Base-by-base conservation (phyloP, 73 alveolate genomes). In the Uronychia setigera region DNA sequence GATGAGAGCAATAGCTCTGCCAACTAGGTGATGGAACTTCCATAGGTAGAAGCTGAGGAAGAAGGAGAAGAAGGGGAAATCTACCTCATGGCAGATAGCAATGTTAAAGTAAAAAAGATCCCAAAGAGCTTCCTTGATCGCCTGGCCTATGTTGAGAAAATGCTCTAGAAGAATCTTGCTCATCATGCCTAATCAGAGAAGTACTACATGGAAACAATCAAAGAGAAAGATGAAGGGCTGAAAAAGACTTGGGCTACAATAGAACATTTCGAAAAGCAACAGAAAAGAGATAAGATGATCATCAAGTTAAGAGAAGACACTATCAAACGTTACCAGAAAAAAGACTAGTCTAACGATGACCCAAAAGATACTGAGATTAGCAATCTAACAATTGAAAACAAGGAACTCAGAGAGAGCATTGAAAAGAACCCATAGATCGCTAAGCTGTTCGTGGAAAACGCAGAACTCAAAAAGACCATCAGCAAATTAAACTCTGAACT, bases 251-350 rank as follows among this genome's bases (percentile, higher is more conserved):
- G 60, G 25, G 32, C 32, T 27, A 31, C 91, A 26, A 31, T 84
- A 28, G 86, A 34, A 0, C 33, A 33, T 29, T 77, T 31, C 29
- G 91, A 84, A 77, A 84, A 82, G 59, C 67, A 84, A 46, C 25
- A 35, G 35, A 77, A 29, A 25, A n/a, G 82, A 32, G 85, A 77
- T 59, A 84, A 84, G 29, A 84, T 84, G 91, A 60, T 84, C 77
- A 34, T 84, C 25, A 84, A 84, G 58, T 77, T 84, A 30, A 76
- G 91, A 26, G 91, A 84, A 0, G 31, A 60, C 28, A 84, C 91
- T 0, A 84, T 84, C 82, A 33, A 46, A 46, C 67, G 67, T 19
- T 46, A 46, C 19, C 67, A 46, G 19, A 5, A 46, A 46, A 46
- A 46, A 19, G 67, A 46, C 67, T 11, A 46, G 5, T 46, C 67